Percentiles rank a stretch among this genome's conserved stretches.
phyloP scores from a whole-genome alignment of 2,329 filamentous ascomycete genomes.

The Cephalotrichum gorgonifer region DNA sequence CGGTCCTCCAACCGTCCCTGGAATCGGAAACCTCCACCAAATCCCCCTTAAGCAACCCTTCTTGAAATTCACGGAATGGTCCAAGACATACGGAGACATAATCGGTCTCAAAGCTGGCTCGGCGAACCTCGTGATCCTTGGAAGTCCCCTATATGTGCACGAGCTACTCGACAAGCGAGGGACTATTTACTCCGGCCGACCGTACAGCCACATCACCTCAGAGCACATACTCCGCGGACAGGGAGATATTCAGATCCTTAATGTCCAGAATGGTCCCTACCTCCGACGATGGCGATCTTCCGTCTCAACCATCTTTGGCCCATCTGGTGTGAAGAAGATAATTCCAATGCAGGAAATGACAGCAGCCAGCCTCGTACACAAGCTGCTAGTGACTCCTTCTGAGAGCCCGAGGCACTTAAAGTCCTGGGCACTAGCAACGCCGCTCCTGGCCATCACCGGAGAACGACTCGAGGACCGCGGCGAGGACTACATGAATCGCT shows the following conservation, averaged over 20 bases:
- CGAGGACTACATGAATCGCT: constrained; percentile 8
- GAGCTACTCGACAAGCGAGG: constrained; percentile 26
- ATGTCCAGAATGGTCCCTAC: constrained; percentile 12
- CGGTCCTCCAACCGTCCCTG: constrained; percentile 11
- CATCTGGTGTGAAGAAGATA: constrained; percentile 10
- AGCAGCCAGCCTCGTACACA: constrained; percentile 10
- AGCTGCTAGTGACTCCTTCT: too few species aligned
- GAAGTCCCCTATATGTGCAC: constrained; percentile 18
- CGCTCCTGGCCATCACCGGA: constrained; percentile 14
- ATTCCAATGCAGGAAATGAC: constrained; percentile 12
- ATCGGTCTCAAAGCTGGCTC: constrained; percentile 19
- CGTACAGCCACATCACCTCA: constrained; percentile 16
- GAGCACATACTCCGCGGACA: constrained; percentile 15
- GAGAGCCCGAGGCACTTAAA: constrained; percentile 11
- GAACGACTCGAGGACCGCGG: constrained; percentile 9
- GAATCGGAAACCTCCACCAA: constrained; percentile 16
- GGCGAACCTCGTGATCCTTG: constrained; percentile 21
- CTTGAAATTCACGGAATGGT: constrained; percentile 20
- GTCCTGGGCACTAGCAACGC: constrained; percentile 14
- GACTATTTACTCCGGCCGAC: constrained; percentile 24
- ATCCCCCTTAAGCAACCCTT: constrained; percentile 15
- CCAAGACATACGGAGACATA: constrained; percentile 21
- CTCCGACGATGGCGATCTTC: constrained; percentile 12
- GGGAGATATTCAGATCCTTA: constrained; percentile 11
- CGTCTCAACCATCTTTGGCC: constrained; percentile 10